Evolutionary conservation across 2,329 filamentous ascomycete species (phyloP).

Genomic region (Aureobasidium mangrovei): DNA sequence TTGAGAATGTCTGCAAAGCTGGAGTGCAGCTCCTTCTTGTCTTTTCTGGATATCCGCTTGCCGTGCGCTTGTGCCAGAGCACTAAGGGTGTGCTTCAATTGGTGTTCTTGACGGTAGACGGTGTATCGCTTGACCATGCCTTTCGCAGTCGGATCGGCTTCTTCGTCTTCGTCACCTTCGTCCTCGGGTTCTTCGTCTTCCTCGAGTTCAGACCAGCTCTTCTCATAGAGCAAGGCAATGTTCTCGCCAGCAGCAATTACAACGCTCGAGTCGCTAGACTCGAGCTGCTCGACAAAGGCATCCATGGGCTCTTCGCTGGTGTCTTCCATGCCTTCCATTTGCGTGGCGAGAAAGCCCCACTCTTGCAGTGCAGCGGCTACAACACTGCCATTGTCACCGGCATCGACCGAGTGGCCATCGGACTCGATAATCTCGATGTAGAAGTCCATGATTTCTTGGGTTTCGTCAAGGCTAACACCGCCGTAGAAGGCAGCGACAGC

Average conservation of each 20-base stretch:
- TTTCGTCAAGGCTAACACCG: conserved; percentile 58
- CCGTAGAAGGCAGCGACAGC: conserved; percentile 66
- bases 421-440: conserved; percentile 70
- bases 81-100: conserved; percentile 51
- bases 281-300: conserved; percentile 76
- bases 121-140: conserved; percentile 55
- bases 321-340: conserved; percentile 64
- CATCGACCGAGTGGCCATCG: conserved; percentile 64
- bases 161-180: conserved; percentile 39
- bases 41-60: conserved; percentile 56
- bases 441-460: conserved; percentile 64
- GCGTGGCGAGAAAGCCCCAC: conserved; percentile 73
- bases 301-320: conserved; percentile 66
- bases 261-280: conserved; percentile 62
- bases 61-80: conserved; percentile 52
- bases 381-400: conserved; percentile 59
- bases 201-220: conserved; percentile 51
- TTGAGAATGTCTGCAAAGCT: conserved; percentile 59
- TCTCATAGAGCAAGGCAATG: conserved; percentile 76
- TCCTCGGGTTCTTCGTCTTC: conserved; percentile 42
- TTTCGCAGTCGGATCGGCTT: conserved; percentile 36
- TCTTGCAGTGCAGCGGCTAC: conserved; percentile 67
- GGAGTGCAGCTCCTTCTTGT: conserved; percentile 56
- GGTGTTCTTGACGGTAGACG: conserved; percentile 55
- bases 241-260: conserved; percentile 71